phyloP scores from a whole-genome alignment of 2,329 filamentous ascomycete species.

The Blastomyces percursus region DNA sequence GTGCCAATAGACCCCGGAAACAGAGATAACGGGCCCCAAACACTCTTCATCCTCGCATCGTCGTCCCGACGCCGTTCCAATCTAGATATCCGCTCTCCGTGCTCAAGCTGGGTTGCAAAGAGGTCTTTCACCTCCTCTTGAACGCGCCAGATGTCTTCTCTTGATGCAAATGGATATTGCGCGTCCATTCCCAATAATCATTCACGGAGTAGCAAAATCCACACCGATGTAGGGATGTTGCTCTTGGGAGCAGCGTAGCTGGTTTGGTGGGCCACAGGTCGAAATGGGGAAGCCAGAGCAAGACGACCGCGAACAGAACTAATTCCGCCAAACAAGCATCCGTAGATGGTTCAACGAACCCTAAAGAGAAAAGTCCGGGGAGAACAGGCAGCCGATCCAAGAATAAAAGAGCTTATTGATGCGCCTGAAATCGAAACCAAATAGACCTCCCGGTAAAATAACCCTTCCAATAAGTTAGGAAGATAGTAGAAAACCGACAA shows the following conservation, averaged over 20 bases:
- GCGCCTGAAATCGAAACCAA: not conserved
- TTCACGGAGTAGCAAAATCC: not conserved
- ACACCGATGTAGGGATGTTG: not conserved
- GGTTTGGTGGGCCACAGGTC: not conserved
- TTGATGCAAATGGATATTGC: conserved; percentile 52
- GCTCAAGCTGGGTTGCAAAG: conserved; percentile 49
- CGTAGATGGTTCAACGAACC: not conserved
- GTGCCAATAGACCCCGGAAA: conserved; percentile 78
- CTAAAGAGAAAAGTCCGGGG: not conserved
- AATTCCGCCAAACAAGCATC: not conserved
- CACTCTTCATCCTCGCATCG: conserved; percentile 60
- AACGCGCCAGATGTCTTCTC: conserved; percentile 54
- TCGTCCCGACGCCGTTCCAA: conserved; percentile 53
- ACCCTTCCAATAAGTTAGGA: not conserved
- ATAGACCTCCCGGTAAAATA: not conserved
- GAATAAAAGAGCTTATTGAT: not conserved
- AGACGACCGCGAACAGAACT: not conserved
- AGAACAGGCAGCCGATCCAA: not conserved
- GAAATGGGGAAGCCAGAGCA: not conserved
- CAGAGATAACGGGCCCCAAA: conserved; percentile 75
- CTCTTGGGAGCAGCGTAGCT: not conserved
- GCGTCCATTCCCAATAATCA: conserved; percentile 44
- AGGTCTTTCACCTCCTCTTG: conserved; percentile 52
- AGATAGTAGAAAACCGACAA: not conserved
- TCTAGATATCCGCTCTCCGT: conserved; percentile 49